Conservation (phyloP, 176 grass and related monocot species). For the Ensete glaucum region DNA sequence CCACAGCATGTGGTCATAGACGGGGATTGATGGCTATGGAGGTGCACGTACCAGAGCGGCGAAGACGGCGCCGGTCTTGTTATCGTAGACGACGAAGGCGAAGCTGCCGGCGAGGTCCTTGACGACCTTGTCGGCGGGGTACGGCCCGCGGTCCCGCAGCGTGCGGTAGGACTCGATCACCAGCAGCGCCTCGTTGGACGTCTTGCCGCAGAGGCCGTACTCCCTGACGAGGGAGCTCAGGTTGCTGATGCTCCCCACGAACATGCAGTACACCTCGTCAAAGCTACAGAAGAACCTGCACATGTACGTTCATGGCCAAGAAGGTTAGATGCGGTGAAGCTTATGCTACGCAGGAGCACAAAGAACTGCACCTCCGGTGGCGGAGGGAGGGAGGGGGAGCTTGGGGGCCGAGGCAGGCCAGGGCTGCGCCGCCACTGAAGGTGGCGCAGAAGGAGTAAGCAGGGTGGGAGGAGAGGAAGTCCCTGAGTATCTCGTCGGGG, state of each 20-base stretch:
- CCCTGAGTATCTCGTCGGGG: neutral
- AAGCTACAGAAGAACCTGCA: conserved; percentile 2
- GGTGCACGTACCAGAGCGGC: neutral
- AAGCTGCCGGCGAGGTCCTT: neutral
- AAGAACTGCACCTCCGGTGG: neutral
- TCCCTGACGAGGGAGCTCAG: conserved; percentile 1
- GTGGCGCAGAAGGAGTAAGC: neutral
- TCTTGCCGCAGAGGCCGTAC: neutral
- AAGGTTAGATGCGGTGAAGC: too few relatives aligned
- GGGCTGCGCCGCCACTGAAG: neutral
- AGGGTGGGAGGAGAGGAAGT: neutral
- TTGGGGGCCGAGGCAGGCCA: neutral
- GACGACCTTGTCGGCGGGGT: neutral
- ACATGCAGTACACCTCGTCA: conserved; percentile 2
- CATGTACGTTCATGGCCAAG: neutral
- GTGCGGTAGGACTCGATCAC: neutral
- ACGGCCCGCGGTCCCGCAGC: neutral
- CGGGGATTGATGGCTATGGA: neutral
- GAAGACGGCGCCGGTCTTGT: neutral
- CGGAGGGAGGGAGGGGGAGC: neutral
- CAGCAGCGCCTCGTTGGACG: neutral
- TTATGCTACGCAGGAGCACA: too few relatives aligned
- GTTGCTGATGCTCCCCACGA: neutral
- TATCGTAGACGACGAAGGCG: conserved; percentile 1
- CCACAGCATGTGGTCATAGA: neutral